These are phyloP conservation scores for Pythium rhizo-oryzae DNA, from an alignment of 352 stramenopile species.

Conservation along the genomic window DNA sequence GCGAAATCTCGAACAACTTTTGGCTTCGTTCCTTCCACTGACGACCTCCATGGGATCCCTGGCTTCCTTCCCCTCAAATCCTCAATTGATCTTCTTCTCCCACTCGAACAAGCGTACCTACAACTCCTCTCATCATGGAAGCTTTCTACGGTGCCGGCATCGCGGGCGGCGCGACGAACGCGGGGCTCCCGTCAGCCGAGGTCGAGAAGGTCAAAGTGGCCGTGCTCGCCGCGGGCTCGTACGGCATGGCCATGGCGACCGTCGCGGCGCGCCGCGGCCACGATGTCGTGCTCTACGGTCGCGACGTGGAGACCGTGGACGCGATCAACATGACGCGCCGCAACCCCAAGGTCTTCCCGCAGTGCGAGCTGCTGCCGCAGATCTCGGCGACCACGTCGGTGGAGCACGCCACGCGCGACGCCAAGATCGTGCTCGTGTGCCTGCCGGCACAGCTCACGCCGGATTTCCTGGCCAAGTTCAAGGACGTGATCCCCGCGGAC, in stretches of 20 bases:
- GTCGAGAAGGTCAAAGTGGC: conserved; percentile 83
- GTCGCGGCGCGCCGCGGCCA: conserved; percentile 91
- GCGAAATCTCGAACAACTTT: conserved; percentile 22
- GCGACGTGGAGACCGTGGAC: conserved; percentile 72
- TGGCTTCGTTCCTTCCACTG: not conserved
- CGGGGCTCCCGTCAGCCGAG: conserved; percentile 68
- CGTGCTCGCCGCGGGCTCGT: conserved; percentile 94
- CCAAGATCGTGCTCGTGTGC: conserved; percentile 94
- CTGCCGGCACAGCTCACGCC: conserved; percentile 96
- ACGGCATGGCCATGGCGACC: conserved; percentile 95
- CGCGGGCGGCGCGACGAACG: conserved; percentile 54
- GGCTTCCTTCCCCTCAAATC: too few relatives aligned
- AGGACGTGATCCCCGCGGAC: conserved; percentile 84
- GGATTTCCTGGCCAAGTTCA: conserved; percentile 87
- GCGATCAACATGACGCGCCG: conserved; percentile 91
- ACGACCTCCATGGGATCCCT: not conserved
- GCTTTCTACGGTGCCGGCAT: conserved; percentile 36
- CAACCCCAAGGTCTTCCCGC: conserved; percentile 92
- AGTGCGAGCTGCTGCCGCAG: conserved; percentile 80
- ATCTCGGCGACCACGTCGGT: conserved; percentile 92
- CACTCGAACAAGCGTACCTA: not conserved
- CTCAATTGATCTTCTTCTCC: conserved; percentile 7
- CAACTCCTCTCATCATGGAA: conserved; percentile 44
- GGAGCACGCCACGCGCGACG: conserved; percentile 81
- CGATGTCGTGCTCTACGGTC: conserved; percentile 92